A percentile compares a stretch with the other conserved stretches of the same genome.
These are phyloP conservation scores for Aspergillus luchuensis DNA, from an alignment of 2,329 filamentous ascomycete genomes.

Conservation along the genomic window DNA sequence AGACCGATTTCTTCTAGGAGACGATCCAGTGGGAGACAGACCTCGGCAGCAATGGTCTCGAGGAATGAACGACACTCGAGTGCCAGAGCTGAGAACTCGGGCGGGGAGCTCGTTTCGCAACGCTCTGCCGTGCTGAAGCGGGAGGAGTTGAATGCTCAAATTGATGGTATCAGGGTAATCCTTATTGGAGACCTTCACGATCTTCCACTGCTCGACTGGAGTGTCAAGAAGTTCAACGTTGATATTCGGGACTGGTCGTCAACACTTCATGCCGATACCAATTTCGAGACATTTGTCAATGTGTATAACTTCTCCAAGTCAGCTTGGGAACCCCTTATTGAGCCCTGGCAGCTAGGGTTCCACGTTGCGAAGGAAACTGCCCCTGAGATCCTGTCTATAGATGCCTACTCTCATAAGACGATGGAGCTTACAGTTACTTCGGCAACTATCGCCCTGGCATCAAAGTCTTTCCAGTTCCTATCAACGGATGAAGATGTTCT, in stretches of 20 bases:
- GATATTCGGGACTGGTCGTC: constrained; percentile 90
- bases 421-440: constrained; percentile 93
- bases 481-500: constrained; percentile 86
- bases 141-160: constrained; percentile 81
- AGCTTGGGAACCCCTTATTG: constrained; percentile 92
- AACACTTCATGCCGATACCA: constrained; percentile 80
- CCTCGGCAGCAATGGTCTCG: constrained; percentile 47
- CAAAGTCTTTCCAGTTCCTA: constrained; percentile 89
- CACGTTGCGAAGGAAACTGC: constrained; percentile 77
- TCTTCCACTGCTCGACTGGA: constrained; percentile 89
- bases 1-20: constrained; percentile 46
- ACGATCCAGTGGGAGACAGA: constrained; percentile 49
- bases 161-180: constrained; percentile 88
- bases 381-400: constrained; percentile 76
- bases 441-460: constrained; percentile 87
- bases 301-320: constrained; percentile 99
- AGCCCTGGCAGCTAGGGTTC: constrained; percentile 94
- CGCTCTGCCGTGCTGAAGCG: constrained; percentile 60
- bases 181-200: constrained; percentile 96
- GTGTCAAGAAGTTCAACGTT: constrained; percentile 84
- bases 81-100: constrained; percentile 40
- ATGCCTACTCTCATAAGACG: constrained; percentile 83
- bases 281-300: constrained; percentile 92
- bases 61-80: constrained; percentile 51
- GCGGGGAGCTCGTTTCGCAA: constrained; percentile 41